Evolutionary conservation across 2,329 filamentous ascomycete species (phyloP).

Genomic region (Apiospora koreana): DNA sequence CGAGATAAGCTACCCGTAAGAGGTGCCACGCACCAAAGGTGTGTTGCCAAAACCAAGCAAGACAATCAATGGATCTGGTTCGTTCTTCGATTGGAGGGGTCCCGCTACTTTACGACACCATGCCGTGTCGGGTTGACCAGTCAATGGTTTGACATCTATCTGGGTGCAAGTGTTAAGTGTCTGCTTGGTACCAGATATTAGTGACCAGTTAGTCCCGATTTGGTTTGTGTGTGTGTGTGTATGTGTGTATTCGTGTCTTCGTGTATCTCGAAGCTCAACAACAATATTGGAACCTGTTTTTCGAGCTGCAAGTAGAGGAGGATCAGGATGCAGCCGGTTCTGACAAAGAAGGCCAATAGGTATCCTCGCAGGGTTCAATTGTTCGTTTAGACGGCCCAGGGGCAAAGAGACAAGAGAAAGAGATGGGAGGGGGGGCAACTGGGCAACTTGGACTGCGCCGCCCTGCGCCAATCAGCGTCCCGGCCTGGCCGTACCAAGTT

Average conservation of each 20-base stretch:
- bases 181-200: background rate
- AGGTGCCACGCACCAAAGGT: background rate
- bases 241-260: background rate
- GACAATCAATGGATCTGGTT: background rate
- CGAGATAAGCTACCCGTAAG: constrained; percentile 12
- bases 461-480: background rate
- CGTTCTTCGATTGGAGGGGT: background rate
- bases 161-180: background rate
- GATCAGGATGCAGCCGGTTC: background rate
- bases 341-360: background rate
- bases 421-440: no score
- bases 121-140: background rate
- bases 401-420: background rate
- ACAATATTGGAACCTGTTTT: constrained; percentile 8
- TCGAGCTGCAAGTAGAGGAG: background rate
- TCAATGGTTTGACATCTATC: background rate
- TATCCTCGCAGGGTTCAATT: background rate
- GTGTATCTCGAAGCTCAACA: background rate
- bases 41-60: background rate
- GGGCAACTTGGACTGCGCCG: background rate
- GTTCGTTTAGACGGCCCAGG: background rate
- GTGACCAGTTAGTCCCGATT: background rate
- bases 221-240: background rate
- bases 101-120: constrained; percentile 9
- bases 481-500: background rate